Conservation (phyloP, 2,329 filamentous ascomycete species). For the Exophiala mesophila region DNA sequence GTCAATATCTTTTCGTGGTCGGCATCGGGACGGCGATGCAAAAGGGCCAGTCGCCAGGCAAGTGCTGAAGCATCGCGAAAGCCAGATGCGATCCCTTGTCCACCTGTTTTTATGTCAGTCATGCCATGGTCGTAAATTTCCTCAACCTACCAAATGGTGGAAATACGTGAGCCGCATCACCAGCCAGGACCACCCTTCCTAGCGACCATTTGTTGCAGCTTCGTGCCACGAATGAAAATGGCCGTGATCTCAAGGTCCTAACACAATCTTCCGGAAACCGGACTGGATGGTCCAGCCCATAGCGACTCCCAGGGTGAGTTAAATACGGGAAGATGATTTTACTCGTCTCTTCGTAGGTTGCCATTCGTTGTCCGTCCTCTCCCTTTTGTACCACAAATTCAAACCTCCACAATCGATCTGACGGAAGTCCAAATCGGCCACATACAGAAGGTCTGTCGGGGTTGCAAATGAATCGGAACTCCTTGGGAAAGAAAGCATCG, state of each 20-base stretch:
- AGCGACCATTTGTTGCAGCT: conserved; percentile 28
- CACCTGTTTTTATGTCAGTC: conserved; percentile 20
- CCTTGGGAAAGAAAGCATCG: conserved; percentile 29
- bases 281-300: conserved; percentile 22
- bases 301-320: conserved; percentile 27
- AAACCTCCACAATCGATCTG: conserved; percentile 32
- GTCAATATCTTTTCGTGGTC: conserved; percentile 28
- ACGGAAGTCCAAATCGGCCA: conserved; percentile 29
- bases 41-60: conserved; percentile 35
- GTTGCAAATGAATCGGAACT: conserved; percentile 30
- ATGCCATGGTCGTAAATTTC: neutral
- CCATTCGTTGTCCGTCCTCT: conserved; percentile 31
- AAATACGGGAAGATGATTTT: conserved; percentile 29
- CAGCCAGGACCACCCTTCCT: conserved; percentile 24
- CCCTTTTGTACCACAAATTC: conserved; percentile 33
- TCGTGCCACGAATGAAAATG: conserved; percentile 26
- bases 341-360: conserved; percentile 19
- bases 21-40: conserved; percentile 22
- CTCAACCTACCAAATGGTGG: conserved; percentile 28
- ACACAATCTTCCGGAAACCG: conserved; percentile 28
- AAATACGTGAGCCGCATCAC: conserved; percentile 30
- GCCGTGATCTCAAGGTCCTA: conserved; percentile 26
- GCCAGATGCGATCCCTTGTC: conserved; percentile 40
- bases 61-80: conserved; percentile 37
- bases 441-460: conserved; percentile 27